Evolutionary conservation across 495 filamentous ascomycete genomes (phyloP).

Genomic region (Aspergillus indologenus): DNA sequence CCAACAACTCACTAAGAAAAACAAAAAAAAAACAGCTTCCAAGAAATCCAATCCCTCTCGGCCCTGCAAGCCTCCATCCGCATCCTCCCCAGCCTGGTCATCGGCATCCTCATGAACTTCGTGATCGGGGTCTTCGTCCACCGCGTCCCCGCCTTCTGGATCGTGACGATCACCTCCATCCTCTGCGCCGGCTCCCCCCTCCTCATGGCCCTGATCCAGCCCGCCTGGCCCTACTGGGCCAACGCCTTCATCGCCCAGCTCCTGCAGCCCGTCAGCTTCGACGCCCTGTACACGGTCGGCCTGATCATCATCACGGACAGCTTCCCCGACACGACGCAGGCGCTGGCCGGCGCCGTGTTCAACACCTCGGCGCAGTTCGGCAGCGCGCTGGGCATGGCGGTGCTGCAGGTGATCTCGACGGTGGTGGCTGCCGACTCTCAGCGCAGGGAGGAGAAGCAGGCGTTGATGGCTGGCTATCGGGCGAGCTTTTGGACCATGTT

Average conservation of each 20-base stretch:
- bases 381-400: slow-evolving; percentile 53
- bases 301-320: slow-evolving; percentile 57
- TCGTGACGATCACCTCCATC: slow-evolving; percentile 41
- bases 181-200: slow-evolving; percentile 48
- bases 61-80: slow-evolving; percentile 49
- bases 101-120: slow-evolving; percentile 50
- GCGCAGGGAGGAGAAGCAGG: slow-evolving; percentile 32
- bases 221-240: slow-evolving; percentile 55
- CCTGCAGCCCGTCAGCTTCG: slow-evolving; percentile 51
- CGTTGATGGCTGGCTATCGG: slow-evolving; percentile 55
- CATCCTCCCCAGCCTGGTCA: slow-evolving; percentile 52
- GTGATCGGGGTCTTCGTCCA: slow-evolving; percentile 52
- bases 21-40: slow-evolving; percentile 39
- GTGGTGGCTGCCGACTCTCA: slow-evolving; percentile 41
- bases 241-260: slow-evolving; percentile 49
- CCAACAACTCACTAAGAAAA: too few species aligned
- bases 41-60: slow-evolving; percentile 44
- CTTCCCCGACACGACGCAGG: slow-evolving; percentile 56
- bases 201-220: slow-evolving; percentile 48
- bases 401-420: slow-evolving; percentile 54
- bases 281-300: slow-evolving; percentile 53
- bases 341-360: slow-evolving; percentile 62
- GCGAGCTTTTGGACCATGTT: slow-evolving; percentile 61
- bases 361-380: slow-evolving; percentile 63
- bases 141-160: slow-evolving; percentile 40